A percentile compares a stretch with the other conserved stretches of the same genome.
Evolutionary conservation across 768 basidiomycete species (phyloP).

Genomic region (Serendipita sp.): DNA sequence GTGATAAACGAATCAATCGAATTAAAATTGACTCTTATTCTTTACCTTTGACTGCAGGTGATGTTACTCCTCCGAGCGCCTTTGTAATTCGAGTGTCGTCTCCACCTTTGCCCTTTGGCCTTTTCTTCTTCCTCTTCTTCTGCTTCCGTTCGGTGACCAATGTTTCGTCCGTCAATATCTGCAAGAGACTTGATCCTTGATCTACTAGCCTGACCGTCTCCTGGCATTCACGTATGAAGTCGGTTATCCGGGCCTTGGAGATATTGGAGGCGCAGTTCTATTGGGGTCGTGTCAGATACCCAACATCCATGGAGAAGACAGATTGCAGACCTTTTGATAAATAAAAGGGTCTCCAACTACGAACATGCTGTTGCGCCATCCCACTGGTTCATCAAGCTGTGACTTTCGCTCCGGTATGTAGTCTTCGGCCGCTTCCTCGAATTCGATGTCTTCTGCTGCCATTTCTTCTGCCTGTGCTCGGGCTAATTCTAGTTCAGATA

Average conservation of each 20-base stretch:
- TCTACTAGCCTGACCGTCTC: background rate
- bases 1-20: no score
- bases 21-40: no score
- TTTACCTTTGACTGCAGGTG: no score
- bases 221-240: conserved; percentile 8
- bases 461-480: conserved; percentile 7
- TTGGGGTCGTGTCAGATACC: background rate
- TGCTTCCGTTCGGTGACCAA: background rate
- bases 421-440: conserved; percentile 8
- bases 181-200: background rate
- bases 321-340: conserved; percentile 20
- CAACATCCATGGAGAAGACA: background rate
- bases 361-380: conserved; percentile 7
- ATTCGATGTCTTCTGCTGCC: conserved; percentile 5
- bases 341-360: conserved; percentile 30
- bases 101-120: background rate
- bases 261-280: conserved; percentile 16
- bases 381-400: background rate
- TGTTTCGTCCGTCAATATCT: background rate
- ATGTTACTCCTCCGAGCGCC: no score
- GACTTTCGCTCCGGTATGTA: conserved; percentile 1
- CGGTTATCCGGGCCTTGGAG: background rate
- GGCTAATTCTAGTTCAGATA: background rate
- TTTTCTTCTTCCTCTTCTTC: background rate
- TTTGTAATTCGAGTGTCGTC: background rate